Percentiles rank a stretch among this genome's conserved stretches.
These are phyloP conservation scores for Candida maris DNA, from an alignment of 805 yeast species.

Conservation along the genomic window DNA sequence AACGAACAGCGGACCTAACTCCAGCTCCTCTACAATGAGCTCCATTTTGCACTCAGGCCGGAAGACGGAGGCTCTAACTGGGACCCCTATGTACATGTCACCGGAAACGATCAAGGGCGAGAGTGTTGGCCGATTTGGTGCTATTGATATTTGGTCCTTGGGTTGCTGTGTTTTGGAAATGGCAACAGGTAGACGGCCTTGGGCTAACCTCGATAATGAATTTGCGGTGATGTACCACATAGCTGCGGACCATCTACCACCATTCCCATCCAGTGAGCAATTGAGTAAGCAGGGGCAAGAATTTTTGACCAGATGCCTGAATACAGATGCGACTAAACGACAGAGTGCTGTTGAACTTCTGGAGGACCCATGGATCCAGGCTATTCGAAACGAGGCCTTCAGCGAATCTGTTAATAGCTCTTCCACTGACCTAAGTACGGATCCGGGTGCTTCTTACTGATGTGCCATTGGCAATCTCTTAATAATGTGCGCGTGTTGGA, in stretches of 20 bases:
- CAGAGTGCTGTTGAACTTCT: constrained; percentile 81
- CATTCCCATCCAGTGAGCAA: constrained; percentile 74
- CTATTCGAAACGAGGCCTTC: constrained; percentile 67
- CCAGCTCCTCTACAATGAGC: constrained; percentile 14
- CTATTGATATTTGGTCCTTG: constrained; percentile 89
- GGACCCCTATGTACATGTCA: constrained; percentile 99
- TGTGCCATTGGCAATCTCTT: no score
- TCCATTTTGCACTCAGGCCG: constrained; percentile 21
- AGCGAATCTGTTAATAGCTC: constrained; percentile 36
- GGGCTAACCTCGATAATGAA: constrained; percentile 95
- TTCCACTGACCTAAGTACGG: constrained; percentile 11
- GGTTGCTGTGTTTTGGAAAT: constrained; percentile 96
- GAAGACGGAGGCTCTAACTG: constrained; percentile 52
- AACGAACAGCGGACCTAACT: constrained; percentile 5
- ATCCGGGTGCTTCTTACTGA: no score
- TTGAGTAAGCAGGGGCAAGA: constrained; percentile 67
- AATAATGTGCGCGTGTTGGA: no score
- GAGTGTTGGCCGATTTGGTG: constrained; percentile 55
- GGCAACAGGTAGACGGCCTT: constrained; percentile 95
- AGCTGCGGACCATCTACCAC: constrained; percentile 92
- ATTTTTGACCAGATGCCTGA: constrained; percentile 72
- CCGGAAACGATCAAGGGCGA: constrained; percentile 92
- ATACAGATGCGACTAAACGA: constrained; percentile 76
- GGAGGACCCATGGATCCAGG: constrained; percentile 85
- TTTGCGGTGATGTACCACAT: constrained; percentile 99